Conservation (phyloP, 1,284 basidiomycete genomes). For the Tylopilus sp. region DNA sequence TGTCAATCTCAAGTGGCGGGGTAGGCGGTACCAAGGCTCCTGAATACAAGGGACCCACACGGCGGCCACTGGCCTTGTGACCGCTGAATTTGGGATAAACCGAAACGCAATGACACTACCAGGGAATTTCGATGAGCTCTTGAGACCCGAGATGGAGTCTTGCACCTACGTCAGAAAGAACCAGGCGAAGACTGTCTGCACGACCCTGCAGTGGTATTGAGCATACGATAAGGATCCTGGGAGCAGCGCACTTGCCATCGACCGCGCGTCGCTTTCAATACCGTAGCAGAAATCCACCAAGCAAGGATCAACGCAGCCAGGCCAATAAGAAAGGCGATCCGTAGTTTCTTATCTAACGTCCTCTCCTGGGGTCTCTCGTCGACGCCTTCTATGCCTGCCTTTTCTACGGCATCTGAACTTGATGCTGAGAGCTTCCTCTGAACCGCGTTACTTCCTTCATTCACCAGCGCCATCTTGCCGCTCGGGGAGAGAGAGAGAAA, state of each 20-base stretch:
- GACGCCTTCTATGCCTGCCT: slow-evolving; percentile 18
- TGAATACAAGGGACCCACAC: slow-evolving; percentile 63
- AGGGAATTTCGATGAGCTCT: background rate
- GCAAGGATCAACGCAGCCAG: slow-evolving; percentile 60
- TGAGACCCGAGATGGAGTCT: background rate
- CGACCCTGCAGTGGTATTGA: slow-evolving; percentile 46
- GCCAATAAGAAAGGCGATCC: slow-evolving; percentile 46
- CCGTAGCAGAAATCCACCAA: slow-evolving; percentile 76
- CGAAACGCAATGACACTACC: slow-evolving; percentile 73
- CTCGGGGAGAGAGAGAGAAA: slow-evolving; percentile 1
- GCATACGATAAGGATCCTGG: slow-evolving; percentile 2
- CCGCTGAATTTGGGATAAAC: slow-evolving; percentile 64
- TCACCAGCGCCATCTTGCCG: slow-evolving; percentile 16
- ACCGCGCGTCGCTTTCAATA: slow-evolving; percentile 63
- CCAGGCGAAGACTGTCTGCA: slow-evolving; percentile 77
- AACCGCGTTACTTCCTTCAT: background rate
- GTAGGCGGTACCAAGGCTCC: slow-evolving; percentile 66
- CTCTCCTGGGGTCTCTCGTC: slow-evolving; percentile 13
- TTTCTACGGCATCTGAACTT: slow-evolving; percentile 20
- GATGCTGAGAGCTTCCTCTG: slow-evolving; percentile 23
- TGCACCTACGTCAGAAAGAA: slow-evolving; percentile 60
- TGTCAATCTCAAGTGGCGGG: slow-evolving; percentile 50
- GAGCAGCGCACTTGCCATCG: slow-evolving; percentile 49
- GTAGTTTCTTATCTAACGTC: slow-evolving; percentile 27
- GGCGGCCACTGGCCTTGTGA: slow-evolving; percentile 60